Evolutionary conservation across 2,329 filamentous ascomycete genomes (phyloP).

Genomic region (Aspergillus sp.): DNA sequence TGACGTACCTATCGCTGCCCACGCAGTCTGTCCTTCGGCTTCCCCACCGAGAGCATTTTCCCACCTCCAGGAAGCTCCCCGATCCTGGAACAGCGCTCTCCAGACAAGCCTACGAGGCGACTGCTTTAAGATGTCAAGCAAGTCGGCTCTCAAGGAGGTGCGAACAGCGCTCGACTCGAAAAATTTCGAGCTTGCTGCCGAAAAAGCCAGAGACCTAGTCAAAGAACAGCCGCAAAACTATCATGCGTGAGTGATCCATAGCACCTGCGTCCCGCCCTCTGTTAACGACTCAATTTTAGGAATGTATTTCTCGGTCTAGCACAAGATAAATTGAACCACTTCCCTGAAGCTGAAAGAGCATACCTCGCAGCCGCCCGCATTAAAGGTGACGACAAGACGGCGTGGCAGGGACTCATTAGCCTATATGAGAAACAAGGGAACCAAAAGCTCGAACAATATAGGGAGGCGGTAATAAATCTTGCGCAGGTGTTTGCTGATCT

Average conservation of each 20-base stretch:
- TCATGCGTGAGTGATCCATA: conserved; percentile 62
- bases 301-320: conserved; percentile 87
- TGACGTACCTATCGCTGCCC: conserved; percentile 15
- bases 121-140: conserved; percentile 48
- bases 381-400: conserved; percentile 74
- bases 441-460: conserved; percentile 71
- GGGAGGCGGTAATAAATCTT: conserved; percentile 69
- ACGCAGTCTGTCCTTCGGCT: conserved; percentile 1
- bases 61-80: conserved; percentile 2
- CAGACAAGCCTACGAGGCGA: conserved; percentile 18
- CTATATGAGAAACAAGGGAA: conserved; percentile 77
- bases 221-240: conserved; percentile 75
- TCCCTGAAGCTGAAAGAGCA: conserved; percentile 71
- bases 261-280: not conserved
- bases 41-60: conserved; percentile 13
- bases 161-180: conserved; percentile 74
- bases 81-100: conserved; percentile 2
- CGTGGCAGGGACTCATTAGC: conserved; percentile 86
- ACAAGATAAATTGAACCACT: conserved; percentile 70
- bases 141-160: conserved; percentile 78
- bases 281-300: conserved; percentile 42
- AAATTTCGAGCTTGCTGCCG: conserved; percentile 74
- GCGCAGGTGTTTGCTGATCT: conserved; percentile 71
- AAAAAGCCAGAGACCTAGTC: conserved; percentile 68
- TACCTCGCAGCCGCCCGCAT: conserved; percentile 72